Evolutionary conservation across 2,329 filamentous ascomycete species (phyloP).

Genomic region (Clonostachys rosea): DNA sequence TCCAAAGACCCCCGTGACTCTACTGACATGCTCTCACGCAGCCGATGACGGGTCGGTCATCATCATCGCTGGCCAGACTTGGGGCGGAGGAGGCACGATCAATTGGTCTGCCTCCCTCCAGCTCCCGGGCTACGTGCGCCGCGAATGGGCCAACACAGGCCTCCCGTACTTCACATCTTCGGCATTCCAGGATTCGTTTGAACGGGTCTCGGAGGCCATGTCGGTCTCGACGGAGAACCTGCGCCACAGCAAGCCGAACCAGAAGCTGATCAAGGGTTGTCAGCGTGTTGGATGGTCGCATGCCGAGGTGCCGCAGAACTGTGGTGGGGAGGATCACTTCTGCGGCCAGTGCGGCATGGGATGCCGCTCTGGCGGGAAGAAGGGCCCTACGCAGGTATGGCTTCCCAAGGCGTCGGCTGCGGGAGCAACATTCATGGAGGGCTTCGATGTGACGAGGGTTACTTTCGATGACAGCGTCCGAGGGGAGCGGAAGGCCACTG

Average conservation of each 20-base stretch:
- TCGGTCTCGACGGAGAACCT: slow-evolving; percentile 60
- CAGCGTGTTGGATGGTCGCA: slow-evolving; percentile 64
- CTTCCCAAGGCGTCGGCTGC: slow-evolving; percentile 67
- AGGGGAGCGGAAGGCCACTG: slow-evolving; percentile 38
- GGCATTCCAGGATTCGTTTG: slow-evolving; percentile 66
- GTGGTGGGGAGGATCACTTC: slow-evolving; percentile 58
- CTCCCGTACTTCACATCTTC: slow-evolving; percentile 65
- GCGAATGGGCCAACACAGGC: slow-evolving; percentile 65
- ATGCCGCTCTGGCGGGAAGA: slow-evolving; percentile 62
- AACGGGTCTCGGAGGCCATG: slow-evolving; percentile 72
- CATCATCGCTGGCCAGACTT: slow-evolving; percentile 62
- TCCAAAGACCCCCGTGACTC: background rate
- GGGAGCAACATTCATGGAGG: slow-evolving; percentile 73
- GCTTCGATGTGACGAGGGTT: slow-evolving; percentile 62
- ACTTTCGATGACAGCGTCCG: slow-evolving; percentile 53
- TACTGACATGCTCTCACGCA: background rate
- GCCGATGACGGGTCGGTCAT: slow-evolving; percentile 43
- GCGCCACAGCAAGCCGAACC: slow-evolving; percentile 64
- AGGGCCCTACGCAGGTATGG: slow-evolving; percentile 67
- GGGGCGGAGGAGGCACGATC: slow-evolving; percentile 74
- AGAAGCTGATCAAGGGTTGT: slow-evolving; percentile 63
- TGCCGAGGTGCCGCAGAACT: slow-evolving; percentile 70
- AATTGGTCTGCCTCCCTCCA: slow-evolving; percentile 64
- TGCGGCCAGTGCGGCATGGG: slow-evolving; percentile 55
- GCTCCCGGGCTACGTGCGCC: slow-evolving; percentile 66